Evolutionary conservation across 2,329 filamentous ascomycete species (phyloP).

Genomic region (Claviceps sorghi): DNA sequence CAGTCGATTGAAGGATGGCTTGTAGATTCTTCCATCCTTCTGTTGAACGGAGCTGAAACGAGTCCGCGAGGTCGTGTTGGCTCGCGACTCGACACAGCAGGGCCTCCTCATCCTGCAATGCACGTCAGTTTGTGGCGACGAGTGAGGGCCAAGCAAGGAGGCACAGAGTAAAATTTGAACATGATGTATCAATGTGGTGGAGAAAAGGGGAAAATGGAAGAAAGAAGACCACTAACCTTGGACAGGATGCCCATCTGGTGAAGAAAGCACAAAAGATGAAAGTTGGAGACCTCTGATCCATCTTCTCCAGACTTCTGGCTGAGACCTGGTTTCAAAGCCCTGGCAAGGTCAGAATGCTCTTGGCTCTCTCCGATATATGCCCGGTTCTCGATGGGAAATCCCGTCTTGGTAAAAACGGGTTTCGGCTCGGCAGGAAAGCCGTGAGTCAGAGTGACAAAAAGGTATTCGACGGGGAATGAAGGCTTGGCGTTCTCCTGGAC

Average conservation of each 20-base stretch:
- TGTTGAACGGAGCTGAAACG: constrained; percentile 70
- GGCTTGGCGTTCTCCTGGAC: constrained; percentile 97
- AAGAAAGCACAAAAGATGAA: constrained; percentile 84
- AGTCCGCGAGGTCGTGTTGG: constrained; percentile 65
- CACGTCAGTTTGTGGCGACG: neutral
- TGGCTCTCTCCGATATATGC: constrained; percentile 75
- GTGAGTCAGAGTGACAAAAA: constrained; percentile 89
- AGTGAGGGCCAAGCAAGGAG: neutral
- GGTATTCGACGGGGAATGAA: constrained; percentile 88
- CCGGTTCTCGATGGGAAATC: constrained; percentile 85
- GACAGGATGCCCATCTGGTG: constrained; percentile 66
- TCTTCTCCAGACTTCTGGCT: constrained; percentile 46
- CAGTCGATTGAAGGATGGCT: constrained; percentile 87
- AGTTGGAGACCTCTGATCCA: constrained; percentile 67
- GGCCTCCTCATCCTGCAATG: constrained; percentile 64
- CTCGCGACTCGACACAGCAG: constrained; percentile 76
- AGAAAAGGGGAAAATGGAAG: neutral
- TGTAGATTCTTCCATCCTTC: constrained; percentile 88
- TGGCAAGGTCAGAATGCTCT: constrained; percentile 54
- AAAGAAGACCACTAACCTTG: constrained; percentile 45
- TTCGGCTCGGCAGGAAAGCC: constrained; percentile 76
- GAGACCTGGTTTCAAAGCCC: constrained; percentile 49
- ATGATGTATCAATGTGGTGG: neutral
- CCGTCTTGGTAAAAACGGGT: constrained; percentile 58
- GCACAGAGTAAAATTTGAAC: neutral